Evolutionary conservation across 805 yeast species (phyloP), one percentile per base, ranked within the genome.

Genomic region (Starmerella bacillaris): DNA sequence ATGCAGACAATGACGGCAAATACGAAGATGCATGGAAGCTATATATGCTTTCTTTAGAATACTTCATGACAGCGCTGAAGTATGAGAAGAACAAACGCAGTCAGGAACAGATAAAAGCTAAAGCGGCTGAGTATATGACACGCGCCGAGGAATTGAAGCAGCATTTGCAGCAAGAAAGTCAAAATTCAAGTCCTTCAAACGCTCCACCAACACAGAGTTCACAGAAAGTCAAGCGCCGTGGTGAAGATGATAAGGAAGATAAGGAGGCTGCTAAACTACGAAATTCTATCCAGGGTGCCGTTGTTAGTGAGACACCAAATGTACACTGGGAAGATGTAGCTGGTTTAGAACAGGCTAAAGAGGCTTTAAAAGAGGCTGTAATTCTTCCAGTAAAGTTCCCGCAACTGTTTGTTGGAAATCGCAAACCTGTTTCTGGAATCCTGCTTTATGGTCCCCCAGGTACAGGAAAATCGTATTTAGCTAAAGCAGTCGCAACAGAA

Each of bases 401-500:
- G 2, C 96, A 89, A 48, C 60, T 89, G 39, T 89, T 89, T 59
- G 80, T 77, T 7, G 98, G 98, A 1, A 86, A 82, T 54, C 68
- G 98, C 43, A 79, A 80, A 51, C 98, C 98, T 2, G 74, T 86
- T 3, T 65, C 79, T 4, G 98, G 98, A 30, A 86, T 89, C 31
- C 57, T 89, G 32, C 60, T 89, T 17, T 79, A 78, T 50, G 92
- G 92, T 0, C 92, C 92, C 16, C 98, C 98, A 2, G 98, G 98
- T 50, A 89, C 98, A 0, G 98, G 98, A 64, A 89, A 89, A 52
- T 86, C 96, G 2, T 89, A 75, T 51, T 61, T 89, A 39, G 98
- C 98, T 8, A 89, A 89, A 54, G 98, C 98, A 0, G 96, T 89
- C 6, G 98, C 98, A 18, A 89, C 98, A 0, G 98, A 89, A 51